Base-by-base conservation (phyloP, 139 green algal genomes). In the Volvox africanus region DNA sequence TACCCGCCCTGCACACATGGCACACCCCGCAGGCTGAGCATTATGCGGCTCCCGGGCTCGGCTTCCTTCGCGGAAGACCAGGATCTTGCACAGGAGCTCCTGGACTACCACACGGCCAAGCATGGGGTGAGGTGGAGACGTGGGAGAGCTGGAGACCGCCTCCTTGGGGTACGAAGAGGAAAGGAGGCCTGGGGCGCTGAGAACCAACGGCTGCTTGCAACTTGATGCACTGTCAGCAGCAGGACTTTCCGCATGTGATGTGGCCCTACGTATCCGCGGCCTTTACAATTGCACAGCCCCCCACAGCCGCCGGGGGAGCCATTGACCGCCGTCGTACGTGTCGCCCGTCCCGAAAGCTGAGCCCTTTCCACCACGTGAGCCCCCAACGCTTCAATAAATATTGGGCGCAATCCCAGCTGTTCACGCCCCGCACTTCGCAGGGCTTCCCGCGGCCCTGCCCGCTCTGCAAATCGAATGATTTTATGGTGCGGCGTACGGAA, bases 371-470 rank as follows among this genome's bases (percentile, higher is more conserved):
- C 9, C 44, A 55, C 44, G 9, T 55, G 5, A 55, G 5, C 44
- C 44, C 44, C 44, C 44, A 5, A 55, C 44, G 44, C 44, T 55
- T 9, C 44, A 9, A 55, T 55, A 9, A 55, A 55, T 55, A n/a
- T n/a, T n/a, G 5, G 44, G 9, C 44, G 44, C 44, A 55, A 55
- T 55, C 44, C 44, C 44, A 9, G 5, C 44, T 55, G 5, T 55
- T 55, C 44, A 55, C 9, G 44, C 44, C 44, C 44, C 44, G 44
- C 5, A 55, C 44, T 9, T 55, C 32, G 71, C 85, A 89, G 85
- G 85, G 33, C n/a, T 89, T 61, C n/a, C 85, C 85, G 1, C 85
- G 85, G 44, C 69, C 85, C 28, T 89, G 85, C 69, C 85, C 44
- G 14, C 19, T 16, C 37, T 89, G 85, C 69, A 37, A 67, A 0